Conservation (phyloP, 2,329 filamentous ascomycete species). For the Colletotrichum chlorophyti region DNA sequence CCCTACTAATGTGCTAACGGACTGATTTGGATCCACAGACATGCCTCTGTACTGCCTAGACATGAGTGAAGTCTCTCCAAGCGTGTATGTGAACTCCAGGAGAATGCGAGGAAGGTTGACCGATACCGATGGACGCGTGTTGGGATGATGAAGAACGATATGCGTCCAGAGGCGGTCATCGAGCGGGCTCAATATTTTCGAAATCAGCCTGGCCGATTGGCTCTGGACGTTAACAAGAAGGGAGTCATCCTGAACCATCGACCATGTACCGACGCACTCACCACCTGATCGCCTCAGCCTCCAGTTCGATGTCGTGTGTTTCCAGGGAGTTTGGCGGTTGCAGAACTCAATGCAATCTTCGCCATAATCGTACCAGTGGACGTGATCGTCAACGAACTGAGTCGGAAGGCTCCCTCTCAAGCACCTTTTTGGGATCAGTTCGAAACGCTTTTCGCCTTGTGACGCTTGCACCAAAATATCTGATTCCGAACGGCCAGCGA, state of each 20-base stretch:
- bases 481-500: background rate
- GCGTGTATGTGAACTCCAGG: background rate
- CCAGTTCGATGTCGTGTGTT: background rate
- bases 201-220: background rate
- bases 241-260: background rate
- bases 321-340: constrained; percentile 35
- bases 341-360: constrained; percentile 41
- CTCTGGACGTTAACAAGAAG: background rate
- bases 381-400: constrained; percentile 44
- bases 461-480: background rate
- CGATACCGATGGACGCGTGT: background rate
- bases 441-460: background rate
- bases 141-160: background rate
- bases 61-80: constrained; percentile 34
- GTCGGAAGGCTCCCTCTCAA: constrained; percentile 35
- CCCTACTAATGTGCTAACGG: constrained; percentile 55
- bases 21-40: constrained; percentile 52
- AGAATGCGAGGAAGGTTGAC: background rate
- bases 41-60: constrained; percentile 59
- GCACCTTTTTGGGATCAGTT: background rate
- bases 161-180: constrained; percentile 1
- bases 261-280: background rate
- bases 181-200: background rate
- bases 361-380: constrained; percentile 53
- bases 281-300: background rate